Evolutionary conservation across 495 filamentous ascomycete genomes (phyloP), one percentile per base, ranked within the genome.

Genomic region (Daldinia bambusicola): DNA sequence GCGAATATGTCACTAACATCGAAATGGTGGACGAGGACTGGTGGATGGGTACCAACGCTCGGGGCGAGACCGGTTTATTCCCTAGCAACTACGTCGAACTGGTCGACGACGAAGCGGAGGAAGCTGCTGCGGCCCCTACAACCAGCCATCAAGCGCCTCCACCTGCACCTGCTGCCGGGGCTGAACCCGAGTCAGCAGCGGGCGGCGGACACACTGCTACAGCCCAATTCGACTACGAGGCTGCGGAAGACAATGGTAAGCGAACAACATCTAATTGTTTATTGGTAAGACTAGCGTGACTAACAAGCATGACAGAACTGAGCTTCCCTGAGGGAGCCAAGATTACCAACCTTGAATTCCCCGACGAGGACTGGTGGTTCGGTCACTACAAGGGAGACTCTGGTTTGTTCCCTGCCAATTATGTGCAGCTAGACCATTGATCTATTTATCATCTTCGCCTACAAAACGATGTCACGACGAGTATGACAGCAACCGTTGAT

Each of bases 361-460:
- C 96, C 4, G 95, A 98, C 76, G 94, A 98, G 67, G 95, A 98
- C 76, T 99, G 95, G 95, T 99, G 95, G 95, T 89, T 92, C 67
- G 95, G 95, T 40, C 88, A 92, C 67, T 96, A 93, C 74, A 82
- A 87, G 22, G 93, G 93, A 8, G 87, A 88, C 63, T 87, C 85
- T 6, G 95, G 95, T 26, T 84, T 98, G n/a, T 99, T 99, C 86
- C 91, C 91, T n/a, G 88, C 91, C 69, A 93, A 93, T 76, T 94
- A 94, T 76, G 91, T 93, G 50, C 80, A 90, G 74, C 81, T 92
- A 66, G 84, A 90, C 69, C 78, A 87, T 61, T 90, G 79, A 79
- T 55, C 20, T 57, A 48, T 2, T 51, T 2, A 30, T 51, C 32
- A n/a, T 55, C 37, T 60, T 58, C 37, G 4, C 50, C 40, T 18